phyloP scores from a whole-genome alignment of 2,329 filamentous ascomycete genomes.

The Davidsoniella australis region DNA sequence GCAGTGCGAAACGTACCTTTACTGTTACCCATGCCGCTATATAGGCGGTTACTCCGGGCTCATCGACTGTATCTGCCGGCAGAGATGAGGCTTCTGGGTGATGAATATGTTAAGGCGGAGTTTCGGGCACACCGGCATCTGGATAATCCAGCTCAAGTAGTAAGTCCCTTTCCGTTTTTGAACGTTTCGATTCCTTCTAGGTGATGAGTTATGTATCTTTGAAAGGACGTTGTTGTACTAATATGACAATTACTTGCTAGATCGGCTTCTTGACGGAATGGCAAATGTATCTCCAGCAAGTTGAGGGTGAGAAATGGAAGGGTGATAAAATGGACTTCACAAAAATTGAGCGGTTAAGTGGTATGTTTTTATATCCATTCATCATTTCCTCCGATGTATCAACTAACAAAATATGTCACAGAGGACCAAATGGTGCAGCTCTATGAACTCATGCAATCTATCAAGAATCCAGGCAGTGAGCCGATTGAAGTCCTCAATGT shows the following conservation, averaged over 20 bases:
- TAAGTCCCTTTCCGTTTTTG: constrained; percentile 25
- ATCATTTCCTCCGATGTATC: too few relatives aligned
- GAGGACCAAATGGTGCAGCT: constrained; percentile 88
- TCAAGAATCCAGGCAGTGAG: constrained; percentile 26
- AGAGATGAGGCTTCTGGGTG: constrained; percentile 68
- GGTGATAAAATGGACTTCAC: constrained; percentile 27
- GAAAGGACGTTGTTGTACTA: not conserved
- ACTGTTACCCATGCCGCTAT: constrained; percentile 74
- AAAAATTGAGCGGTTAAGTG: constrained; percentile 25
- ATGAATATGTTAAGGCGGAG: constrained; percentile 85
- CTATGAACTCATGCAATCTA: constrained; percentile 84
- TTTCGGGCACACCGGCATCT: constrained; percentile 69
- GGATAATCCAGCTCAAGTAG: constrained; percentile 84
- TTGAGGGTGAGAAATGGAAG: constrained; percentile 75
- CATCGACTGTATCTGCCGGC: constrained; percentile 62
- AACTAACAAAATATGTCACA: constrained; percentile 21
- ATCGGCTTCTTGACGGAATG: constrained; percentile 93
- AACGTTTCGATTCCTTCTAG: not conserved
- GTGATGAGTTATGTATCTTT: not conserved
- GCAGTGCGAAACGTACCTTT: constrained; percentile 23
- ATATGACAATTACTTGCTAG: constrained; percentile 26
- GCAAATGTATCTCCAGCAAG: constrained; percentile 84
- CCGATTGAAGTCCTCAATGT: not conserved
- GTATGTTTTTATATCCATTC: constrained; percentile 32
- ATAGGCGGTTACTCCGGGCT: constrained; percentile 69